Evolutionary conservation across 495 filamentous ascomycete species (phyloP), one percentile per base, ranked within the genome.

Genomic region (Aspergillus diversus): DNA sequence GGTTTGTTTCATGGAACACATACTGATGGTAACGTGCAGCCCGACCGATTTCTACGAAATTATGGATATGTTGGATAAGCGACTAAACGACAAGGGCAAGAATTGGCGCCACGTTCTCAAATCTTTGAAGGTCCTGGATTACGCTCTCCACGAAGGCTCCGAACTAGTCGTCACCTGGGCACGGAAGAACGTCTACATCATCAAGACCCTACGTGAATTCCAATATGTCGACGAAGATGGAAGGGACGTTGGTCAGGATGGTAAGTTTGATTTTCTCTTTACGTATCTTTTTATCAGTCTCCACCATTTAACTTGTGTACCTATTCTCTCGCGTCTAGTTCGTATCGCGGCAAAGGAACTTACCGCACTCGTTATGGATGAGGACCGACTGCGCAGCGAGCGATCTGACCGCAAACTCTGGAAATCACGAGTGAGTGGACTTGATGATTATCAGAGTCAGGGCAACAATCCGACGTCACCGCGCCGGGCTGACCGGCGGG

Each of bases 31-130:
- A 43, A 42, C 61, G 46, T 60, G 47, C 71, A 97, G 93, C 71
- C 91, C 90, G n/a, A 92, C 88, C 72, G 95, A 97, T 75, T 99
- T 98, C 78, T 96, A 96, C 81, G 93, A 99, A 72, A 97, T 99
- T 68, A 97, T 99, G 89, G 96, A 98, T 76, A 99, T 99, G 95
- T 82, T 99, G 63, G 96, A 98, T 77, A 98, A 98, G 82, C 90
- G 96, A 63, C 82, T 99, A 68, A 99, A 99, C 68, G 96, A 99
- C 74, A 99, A 99, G 76, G 96, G 96, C 69, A 99, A 97, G 84
- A 99, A 99, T 76, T 99, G 96, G 96, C 88, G 96, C 68, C 96
- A 99, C 75, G 96, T 99, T 4, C 82, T 99, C 58, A 99, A 99
- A 79, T 95, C 93, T 33, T 79, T 99, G 60, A 99, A 98, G 74